Evolutionary conservation across 805 yeast species (phyloP), one percentile per base, ranked within the genome.

Genomic region (Kodamaea sagamina): DNA sequence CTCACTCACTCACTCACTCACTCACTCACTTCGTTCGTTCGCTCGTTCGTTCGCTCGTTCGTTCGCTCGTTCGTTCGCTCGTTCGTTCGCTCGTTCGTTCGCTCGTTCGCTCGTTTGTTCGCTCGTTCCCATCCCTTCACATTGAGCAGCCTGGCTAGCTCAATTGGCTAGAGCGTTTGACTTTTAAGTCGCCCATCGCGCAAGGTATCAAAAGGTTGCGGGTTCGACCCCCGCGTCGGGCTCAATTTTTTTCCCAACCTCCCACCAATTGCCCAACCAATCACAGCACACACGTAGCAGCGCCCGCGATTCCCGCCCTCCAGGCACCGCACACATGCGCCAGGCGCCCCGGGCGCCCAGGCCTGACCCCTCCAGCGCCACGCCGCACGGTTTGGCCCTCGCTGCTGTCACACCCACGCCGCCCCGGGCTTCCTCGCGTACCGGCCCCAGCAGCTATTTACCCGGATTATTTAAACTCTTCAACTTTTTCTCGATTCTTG

Each of bases 61-160:
- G n/a, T n/a, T n/a, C n/a, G n/a, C n/a, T n/a, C n/a, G n/a, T n/a
- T n/a, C n/a, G n/a, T n/a, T n/a, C n/a, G n/a, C n/a, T n/a, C n/a
- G n/a, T n/a, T n/a, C n/a, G n/a, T n/a, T n/a, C n/a, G n/a, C n/a
- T n/a, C n/a, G n/a, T n/a, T n/a, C n/a, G n/a, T n/a, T n/a, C n/a
- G n/a, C n/a, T n/a, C n/a, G n/a, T n/a, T n/a, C n/a, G n/a, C n/a
- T n/a, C n/a, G n/a, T n/a, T n/a, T n/a, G n/a, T n/a, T n/a, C n/a
- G n/a, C n/a, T n/a, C n/a, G n/a, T n/a, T n/a, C n/a, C n/a, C n/a
- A n/a, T n/a, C n/a, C n/a, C n/a, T 21, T 21, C 24, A 21, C 24
- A 21, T 8, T 21, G 24, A 34, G 21, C 49, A 57, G 62, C 62
- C 57, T 55, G 64, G 62, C 62, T 24, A 39, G 34, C 47, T 44